Base-by-base conservation (phyloP, 2,329 filamentous ascomycete genomes). In the Alternaria sp. region DNA sequence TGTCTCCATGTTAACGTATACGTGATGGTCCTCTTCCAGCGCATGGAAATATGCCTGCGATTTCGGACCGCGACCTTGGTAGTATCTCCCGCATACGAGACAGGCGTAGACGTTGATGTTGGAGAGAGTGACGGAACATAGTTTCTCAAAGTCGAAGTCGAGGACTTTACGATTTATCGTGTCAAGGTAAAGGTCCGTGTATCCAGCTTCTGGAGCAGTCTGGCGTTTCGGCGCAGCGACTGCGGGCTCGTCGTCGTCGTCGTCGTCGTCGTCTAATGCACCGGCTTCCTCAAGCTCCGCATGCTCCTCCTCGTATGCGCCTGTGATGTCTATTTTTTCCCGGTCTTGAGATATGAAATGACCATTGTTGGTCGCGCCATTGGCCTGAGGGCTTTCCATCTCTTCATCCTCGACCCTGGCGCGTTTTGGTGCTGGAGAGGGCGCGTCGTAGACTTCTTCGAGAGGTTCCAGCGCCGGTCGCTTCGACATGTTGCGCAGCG, bases 61-160 rank as follows among this genome's bases (percentile, higher is more conserved):
- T 75, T 95, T 96, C 14, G 91, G 90, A 0, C 95, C 95, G 69
- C 95, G 87, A 52, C 95, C 95, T 78, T 97, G 93, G 77, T 90
- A 99, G 82, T 99, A 99, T 77, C 92, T 94, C n/a, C 95, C 95
- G 77, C 95, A 99, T 1, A 98, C 91, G 10, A 99, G 86, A 73
- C 95, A 99, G 9, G 95, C 95, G 77, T 99, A 99, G 42, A 99
- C 93, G 75, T 99, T 99, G 81, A 98, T 97, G 77, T 98, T 98
- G 48, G 93, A 97, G 7, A 99, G 85, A 33, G 92, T 96, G 66
- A 99, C 85, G 24, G 94, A 98, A 80, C 95, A 99, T 11, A 97
- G 87, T 83, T 99, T 99, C 77, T 99, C 95, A 76, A 99, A 99
- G 79, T 99, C 95, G 76, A 98, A 98, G 79, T 99, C 95, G 56